Base-by-base conservation (phyloP, 1,284 basidiomycete genomes). In the Rhodotorula mucilaginosa region DNA sequence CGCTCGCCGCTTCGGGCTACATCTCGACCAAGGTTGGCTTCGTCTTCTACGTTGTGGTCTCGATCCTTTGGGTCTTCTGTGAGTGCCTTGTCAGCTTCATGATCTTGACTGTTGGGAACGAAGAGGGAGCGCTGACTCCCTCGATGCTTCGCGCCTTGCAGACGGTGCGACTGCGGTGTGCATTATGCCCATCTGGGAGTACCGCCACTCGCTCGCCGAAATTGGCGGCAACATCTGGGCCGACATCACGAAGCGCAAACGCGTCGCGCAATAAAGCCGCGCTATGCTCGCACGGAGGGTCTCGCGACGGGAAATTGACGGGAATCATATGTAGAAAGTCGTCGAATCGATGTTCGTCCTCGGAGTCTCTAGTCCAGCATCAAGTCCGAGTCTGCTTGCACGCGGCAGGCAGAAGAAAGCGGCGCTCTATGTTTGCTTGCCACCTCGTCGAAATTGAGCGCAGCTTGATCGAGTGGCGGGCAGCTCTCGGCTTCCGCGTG, bases 1-100 rank as follows among this genome's bases (percentile, higher is more conserved):
- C 92, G 2, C 84, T 94, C 23, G 93, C 93, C 84, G 90, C 90
- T 79, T 87, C 90, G 0, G 85, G 86, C 57, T 88, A 90, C 47
- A 84, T 94, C 49, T 93, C 87, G 76, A 85, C 87, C 18, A 83
- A 86, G 56, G 77, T 81, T 8, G 91, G 91, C 1, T 85, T 93
- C 74, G 87, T 88, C 0, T 89, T 88, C 87, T 74, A 84, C 79
- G 79, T 89, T 56, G 65, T 71, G 39, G 84, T 95, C 57, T 31
- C 66, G 0, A 69, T 77, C 61, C 67, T 77, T 47, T 78, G 74
- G 74, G 60, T 77, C 19, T 77, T 77, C 68, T 76, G 62, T 71
- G 21, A 52, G 62, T 57, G 39, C 39, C 26, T 16, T 15, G 3
- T 8, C 12, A 16, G 4, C 23, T 8, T 52, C 7, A 23, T 34